Base-by-base conservation (phyloP, 371 early-diverging fungal genomes). In the Homolaphlyctis polyrhiza region DNA sequence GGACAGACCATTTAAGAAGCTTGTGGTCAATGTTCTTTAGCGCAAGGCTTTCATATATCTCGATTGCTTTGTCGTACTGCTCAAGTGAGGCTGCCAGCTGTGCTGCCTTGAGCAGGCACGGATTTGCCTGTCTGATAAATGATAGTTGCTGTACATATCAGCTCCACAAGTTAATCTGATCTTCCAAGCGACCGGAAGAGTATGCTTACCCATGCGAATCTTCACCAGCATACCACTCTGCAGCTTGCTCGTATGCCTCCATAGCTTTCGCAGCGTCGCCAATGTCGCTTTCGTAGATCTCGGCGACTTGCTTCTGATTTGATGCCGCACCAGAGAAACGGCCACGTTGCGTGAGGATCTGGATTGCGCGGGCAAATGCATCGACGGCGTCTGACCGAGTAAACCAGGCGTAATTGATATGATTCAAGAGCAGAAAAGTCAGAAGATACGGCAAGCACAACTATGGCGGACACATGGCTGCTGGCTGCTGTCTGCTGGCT, bases 271-370 rank as follows among this genome's bases (percentile, higher is more conserved):
- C 84, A n/a, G 88, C 63, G 73, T 96, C 91, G 29, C 83, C 79
- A 14, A 96, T 66, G 35, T 96, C 95, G 13, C 82, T 80, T 68
- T 97, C 97, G 76, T 92, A 95, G 50, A 94, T 91, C 67, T 89
- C 87, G 23, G 95, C 97, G 70, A 97, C 88, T 63, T 93, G 92
- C 71, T 95, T 94, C 72, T 93, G 88, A 68, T 96, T 92, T 55
- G 83, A 84, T 16, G 97, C 97, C 23, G 97, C 97, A 4, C 86
- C 81, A 61, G 89, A 86, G 80, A 97, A 96, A 36, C 92, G 80
- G n/a, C 96, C 93, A 34, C 76, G 71, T 64, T 91, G 88, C 25
- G 86, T 90, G 61, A 94, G 82, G 34, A 95, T 85, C 23, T 66
- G 67, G 11, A 94, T 88, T 0, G 95, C 97, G 43, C 80, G 72